Base-by-base conservation (phyloP, 179 eudicot species). In the Corrigiola litoralis region DNA sequence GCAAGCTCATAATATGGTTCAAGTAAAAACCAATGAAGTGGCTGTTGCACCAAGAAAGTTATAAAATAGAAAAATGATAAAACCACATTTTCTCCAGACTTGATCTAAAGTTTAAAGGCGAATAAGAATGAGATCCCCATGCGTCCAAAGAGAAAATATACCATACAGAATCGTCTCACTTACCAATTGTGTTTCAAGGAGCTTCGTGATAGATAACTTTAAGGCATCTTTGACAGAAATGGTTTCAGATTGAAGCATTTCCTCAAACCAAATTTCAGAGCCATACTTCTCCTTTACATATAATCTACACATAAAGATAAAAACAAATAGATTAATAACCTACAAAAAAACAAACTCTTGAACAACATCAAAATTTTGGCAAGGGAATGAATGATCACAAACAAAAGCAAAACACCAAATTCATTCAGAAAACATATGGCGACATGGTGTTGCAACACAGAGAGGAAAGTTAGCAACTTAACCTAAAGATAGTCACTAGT, bases 201-300 rank as follows among this genome's bases (percentile, higher is more conserved):
- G 81, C 62, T 61, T 71, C 48, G 74, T 69, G 16, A 91, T 76
- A 45, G 79, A 75, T 68, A 85, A 67, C 58, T 91, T 95, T 63
- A 90, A 64, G 67, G 78, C 79, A 78, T 91, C 96, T 72, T 95
- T 95, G 59, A 79, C 77, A n/a, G 89, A 79, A 72, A 86, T 74
- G 54, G 64, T 36, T 66, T 72, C 80, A 67, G 85, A 70, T 45
- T 61, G 64, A 51, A 80, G 82, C 69, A 65, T 80, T 46, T 86
- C 96, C 52, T 53, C 76, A 71, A 77, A 91, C 99, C 97, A 83
- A 75, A 57, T 56, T 76, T 91, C 86, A 36, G 87, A 80, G 52
- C 75, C 69, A 59, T 85, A 86, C 81, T 86, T 88, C 75, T 75
- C 70, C 77, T 85, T 87, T 77, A 91, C 64, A 73, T 57, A 73